Percentiles rank a stretch among this genome's conserved stretches.
Conservation (phyloP, 83 land plant genomes). For the Thuja plicata region DNA sequence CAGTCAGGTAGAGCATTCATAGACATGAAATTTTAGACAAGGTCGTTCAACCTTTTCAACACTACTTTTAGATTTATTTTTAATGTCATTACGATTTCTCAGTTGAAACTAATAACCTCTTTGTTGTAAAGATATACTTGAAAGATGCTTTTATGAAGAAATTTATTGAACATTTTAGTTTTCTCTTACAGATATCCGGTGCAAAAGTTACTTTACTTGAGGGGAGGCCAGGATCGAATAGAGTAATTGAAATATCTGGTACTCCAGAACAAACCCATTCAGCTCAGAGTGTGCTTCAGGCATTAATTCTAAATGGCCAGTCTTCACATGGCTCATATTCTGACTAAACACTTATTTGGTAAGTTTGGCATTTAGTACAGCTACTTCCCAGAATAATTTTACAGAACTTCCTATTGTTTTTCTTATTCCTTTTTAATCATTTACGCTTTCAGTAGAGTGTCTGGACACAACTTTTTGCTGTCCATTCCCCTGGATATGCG, state of each 20-base stretch:
- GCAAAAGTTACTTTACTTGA: conserved; percentile 82
- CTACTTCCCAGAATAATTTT: background rate
- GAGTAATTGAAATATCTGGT: conserved; percentile 74
- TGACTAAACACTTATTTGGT: background rate
- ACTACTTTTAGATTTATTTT: background rate
- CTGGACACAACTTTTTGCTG: background rate
- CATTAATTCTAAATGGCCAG: conserved; percentile 61
- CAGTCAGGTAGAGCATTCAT: conserved; percentile 10
- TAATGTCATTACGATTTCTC: background rate
- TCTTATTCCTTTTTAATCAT: background rate
- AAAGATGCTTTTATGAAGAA: background rate
- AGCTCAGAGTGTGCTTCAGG: conserved; percentile 83
- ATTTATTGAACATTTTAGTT: background rate
- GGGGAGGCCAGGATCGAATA: conserved; percentile 73
- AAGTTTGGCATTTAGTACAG: background rate
- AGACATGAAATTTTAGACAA: background rate
- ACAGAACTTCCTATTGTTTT: background rate
- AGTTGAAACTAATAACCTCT: background rate
- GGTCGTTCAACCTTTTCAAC: background rate
- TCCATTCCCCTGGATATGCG: background rate
- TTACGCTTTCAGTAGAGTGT: background rate
- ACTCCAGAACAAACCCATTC: conserved; percentile 76
- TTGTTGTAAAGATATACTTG: background rate
- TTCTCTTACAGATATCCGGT: conserved; percentile 67
- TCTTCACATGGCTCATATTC: background rate